Evolutionary conservation across 164 flowering plant species (phyloP), one percentile per base, ranked within the genome.

Genomic region (Umbilicus rupestris): DNA sequence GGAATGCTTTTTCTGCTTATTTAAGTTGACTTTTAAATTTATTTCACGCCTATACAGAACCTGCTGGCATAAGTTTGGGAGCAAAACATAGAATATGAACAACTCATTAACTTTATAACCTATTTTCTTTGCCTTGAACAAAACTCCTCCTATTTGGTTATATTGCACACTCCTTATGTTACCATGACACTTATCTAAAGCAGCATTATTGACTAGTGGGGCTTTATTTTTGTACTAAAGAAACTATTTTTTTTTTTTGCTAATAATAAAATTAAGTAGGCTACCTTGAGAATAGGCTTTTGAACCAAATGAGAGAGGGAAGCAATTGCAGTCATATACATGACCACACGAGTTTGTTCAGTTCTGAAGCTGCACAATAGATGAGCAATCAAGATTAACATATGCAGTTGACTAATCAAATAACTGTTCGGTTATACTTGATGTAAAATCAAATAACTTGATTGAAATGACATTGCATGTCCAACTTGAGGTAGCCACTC

Each of bases 291-390:
- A 47, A 71, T 62, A 33, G 98, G 96, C 69, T 87, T 86, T 69
- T 76, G 74, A 75, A 90, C 93, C 75, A 84, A 80, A 24, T 68
- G 69, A 20, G 96, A 87, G 70, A 78, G 80, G 33, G 97, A 79
- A 65, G 95, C 83, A 76, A 89, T 69, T 55, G 97, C 90, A 70
- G 98, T 90, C 85, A 93, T 78, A 68, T 89, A 89, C 39, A 94
- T 89, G 45, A 87, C 68, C 37, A 90, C 85, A 65, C 72, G 83
- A 73, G 84, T 78, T 74, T 90, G 97, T 62, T 85, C 95, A 31
- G 98, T 90, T 37, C 72, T 75, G 72, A 94, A 90, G 84, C 98
- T 90, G 86, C 78, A 77, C 65, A 75, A 62, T 5, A 60, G 8
- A 68, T 66, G 70, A 59, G 26, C 28, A 33, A n/a, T 35, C 26